Evolutionary conservation across 2,329 filamentous ascomycete species (phyloP), one percentile per base, ranked within the genome.

Genomic region (Colletotrichum sp.): DNA sequence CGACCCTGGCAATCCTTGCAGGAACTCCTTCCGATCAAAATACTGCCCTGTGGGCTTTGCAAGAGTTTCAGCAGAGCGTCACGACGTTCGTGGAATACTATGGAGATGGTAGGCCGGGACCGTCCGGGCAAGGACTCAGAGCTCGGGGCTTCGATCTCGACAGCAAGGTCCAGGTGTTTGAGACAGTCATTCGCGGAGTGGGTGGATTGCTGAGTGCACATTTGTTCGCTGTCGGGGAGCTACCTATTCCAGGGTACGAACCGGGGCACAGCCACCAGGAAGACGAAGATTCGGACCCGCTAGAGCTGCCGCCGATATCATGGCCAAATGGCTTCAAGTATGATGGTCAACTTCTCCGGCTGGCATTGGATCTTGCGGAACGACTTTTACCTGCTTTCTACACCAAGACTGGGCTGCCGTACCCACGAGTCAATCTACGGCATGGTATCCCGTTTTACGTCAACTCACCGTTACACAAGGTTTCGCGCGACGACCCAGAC

Each of bases 111-210:
- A 92, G 92, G 34, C 85, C 88, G 10, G 93, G 94, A 5, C 88
- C 91, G 16, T 89, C 89, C 7, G 95, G 94, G 8, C 89, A 91
- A 81, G 96, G 96, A 5, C 88, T 90, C 73, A 89, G 95, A 78
- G 93, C 93, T 5, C 91, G 92, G 70, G 97, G 96, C 0, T 99
- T 99, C 81, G 95, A 99, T 84, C 88, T 98, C 55, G 96, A 99
- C 85, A 98, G 96, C 87, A 99, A 98, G 85, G 97, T 99, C 3
- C 96, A 99, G 86, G 95, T 99, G 52, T 99, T 99, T 81, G 97
- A 99, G 87, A 98, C 96, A 1, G 96, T 98, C 43, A 99, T 99
- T 79, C 91, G 97, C 74, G 97, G 96, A 18, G 91, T 98, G 61
- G 97, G 97, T 16, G 97, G 97, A 1, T 87, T 99, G 72, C 86